A percentile compares a stretch with the other conserved stretches of the same genome.
Evolutionary conservation across 1,284 basidiomycete species (phyloP).

Genomic region (Agaricales sp.): DNA sequence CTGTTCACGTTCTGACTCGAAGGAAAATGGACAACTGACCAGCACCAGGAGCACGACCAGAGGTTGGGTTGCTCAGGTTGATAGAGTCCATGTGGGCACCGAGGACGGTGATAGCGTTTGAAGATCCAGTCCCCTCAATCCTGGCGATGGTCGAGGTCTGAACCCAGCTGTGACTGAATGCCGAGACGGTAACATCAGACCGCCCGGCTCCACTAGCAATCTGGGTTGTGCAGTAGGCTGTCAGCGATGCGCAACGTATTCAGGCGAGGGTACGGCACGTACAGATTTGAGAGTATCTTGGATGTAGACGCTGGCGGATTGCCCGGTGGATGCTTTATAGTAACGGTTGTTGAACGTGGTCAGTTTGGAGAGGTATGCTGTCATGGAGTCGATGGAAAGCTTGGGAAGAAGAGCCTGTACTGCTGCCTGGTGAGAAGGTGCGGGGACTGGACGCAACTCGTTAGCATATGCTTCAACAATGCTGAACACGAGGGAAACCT

Average conservation of each 20-base stretch:
- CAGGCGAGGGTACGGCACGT: no score
- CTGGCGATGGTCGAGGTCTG: constrained; percentile 59
- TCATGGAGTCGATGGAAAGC: constrained; percentile 6
- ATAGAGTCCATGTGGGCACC: constrained; percentile 61
- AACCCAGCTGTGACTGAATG: constrained; percentile 53
- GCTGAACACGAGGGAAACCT: background rate
- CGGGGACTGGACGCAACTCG: constrained; percentile 1
- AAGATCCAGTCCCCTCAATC: constrained; percentile 27
- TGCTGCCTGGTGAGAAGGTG: constrained; percentile 6
- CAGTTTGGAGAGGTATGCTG: constrained; percentile 2
- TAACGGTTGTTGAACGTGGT: constrained; percentile 9
- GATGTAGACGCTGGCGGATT: constrained; percentile 22
- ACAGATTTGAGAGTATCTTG: constrained; percentile 17
- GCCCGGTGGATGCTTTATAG: constrained; percentile 6
- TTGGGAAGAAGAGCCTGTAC: constrained; percentile 6
- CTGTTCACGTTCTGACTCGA: background rate
- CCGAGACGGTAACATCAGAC: constrained; percentile 35
- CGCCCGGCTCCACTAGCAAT: constrained; percentile 5
- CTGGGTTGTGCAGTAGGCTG: background rate
- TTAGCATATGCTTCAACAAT: background rate
- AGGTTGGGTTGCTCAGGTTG: constrained; percentile 31
- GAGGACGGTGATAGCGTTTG: constrained; percentile 39
- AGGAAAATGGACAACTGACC: background rate
- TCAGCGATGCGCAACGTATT: no score
- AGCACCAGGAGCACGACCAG: constrained; percentile 47